Evolutionary conservation across 805 yeast species (phyloP), one percentile per base, ranked within the genome.

Genomic region (Saturnispora bothae): DNA sequence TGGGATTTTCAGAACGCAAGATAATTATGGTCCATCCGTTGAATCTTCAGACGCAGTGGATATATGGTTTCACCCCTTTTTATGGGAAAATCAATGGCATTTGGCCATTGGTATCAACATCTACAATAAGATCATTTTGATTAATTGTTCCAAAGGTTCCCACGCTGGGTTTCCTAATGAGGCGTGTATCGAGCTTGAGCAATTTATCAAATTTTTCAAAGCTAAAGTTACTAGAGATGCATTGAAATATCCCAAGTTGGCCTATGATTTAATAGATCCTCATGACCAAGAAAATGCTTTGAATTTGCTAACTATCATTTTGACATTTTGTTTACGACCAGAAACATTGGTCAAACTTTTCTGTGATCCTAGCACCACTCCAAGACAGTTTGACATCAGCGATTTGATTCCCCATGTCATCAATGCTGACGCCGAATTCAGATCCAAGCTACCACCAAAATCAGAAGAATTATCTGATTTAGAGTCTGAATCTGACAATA

Each of bases 31-130:
- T 1, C 63, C 64, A 1, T 49, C 44, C 27, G 30, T 28, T 1
- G 34, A 40, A 8, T 5, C 20, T 15, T 17, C 20, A 28, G 33
- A 22, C 4, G 41, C 33, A 9, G 36, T 45, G 13, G 52, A 48
- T n/a, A 30, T 56, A 17, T 40, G 50, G 7, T 48, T 59, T 31
- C 58, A 53, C 34, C 64, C 64, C 3, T 56, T 59, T 27, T 37
- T 33, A 15, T 56, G 56, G 55, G 46, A 45, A 10, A 48, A 48
- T 19, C 49, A 54, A 28, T 59, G 63, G 63, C 60, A 59, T 42
- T 39, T 59, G 15, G 61, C 60, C 1, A 41, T 59, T 17, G 60
- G 54, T 16, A 52, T 59, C 32, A 45, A 44, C 26, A 36, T 46
- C 8, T 38, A 40, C 22, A 45, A 47, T 20, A 53, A 50, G 33